These are phyloP conservation scores for Trichocladium uniseriatum DNA, from an alignment of 495 filamentous ascomycete species.

Conservation along the genomic window DNA sequence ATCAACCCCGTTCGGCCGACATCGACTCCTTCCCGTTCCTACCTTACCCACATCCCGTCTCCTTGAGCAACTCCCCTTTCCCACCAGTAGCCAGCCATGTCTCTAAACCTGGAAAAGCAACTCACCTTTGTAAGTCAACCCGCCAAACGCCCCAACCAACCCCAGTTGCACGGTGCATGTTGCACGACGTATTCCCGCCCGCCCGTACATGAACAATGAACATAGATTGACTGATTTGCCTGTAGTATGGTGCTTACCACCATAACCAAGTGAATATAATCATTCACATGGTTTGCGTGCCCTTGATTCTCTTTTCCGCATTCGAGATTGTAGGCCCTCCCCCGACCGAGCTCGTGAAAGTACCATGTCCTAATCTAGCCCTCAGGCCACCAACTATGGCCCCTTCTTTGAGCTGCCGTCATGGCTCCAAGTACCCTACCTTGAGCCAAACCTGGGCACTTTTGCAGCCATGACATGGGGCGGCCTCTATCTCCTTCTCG, in stretches of 20 bases:
- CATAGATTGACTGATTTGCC: not conserved
- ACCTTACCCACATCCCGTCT: not conserved
- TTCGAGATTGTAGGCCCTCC: constrained; percentile 60
- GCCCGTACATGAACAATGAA: no score
- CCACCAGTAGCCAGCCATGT: constrained; percentile 40
- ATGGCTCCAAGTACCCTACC: constrained; percentile 59
- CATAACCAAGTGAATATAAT: constrained; percentile 78
- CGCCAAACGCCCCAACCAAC: not conserved
- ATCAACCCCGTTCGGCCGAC: not conserved
- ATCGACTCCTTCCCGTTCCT: not conserved
- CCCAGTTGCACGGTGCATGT: not conserved
- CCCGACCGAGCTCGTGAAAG: not conserved
- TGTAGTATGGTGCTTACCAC: constrained; percentile 91
- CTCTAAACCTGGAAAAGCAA: constrained; percentile 70
- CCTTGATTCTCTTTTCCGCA: constrained; percentile 66
- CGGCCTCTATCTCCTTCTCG: constrained; percentile 79
- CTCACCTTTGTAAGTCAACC: constrained; percentile 58
- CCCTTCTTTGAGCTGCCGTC: constrained; percentile 61
- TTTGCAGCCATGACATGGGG: constrained; percentile 60
- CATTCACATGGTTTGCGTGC: constrained; percentile 88
- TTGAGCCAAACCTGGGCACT: constrained; percentile 74
- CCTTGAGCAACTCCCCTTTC: not conserved
- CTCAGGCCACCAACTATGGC: constrained; percentile 67
- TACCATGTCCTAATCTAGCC: constrained; percentile 2
- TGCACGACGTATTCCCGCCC: not conserved